Evolutionary conservation across 2,329 filamentous ascomycete species (phyloP).

Genomic region (Fusarium zealandicum): DNA sequence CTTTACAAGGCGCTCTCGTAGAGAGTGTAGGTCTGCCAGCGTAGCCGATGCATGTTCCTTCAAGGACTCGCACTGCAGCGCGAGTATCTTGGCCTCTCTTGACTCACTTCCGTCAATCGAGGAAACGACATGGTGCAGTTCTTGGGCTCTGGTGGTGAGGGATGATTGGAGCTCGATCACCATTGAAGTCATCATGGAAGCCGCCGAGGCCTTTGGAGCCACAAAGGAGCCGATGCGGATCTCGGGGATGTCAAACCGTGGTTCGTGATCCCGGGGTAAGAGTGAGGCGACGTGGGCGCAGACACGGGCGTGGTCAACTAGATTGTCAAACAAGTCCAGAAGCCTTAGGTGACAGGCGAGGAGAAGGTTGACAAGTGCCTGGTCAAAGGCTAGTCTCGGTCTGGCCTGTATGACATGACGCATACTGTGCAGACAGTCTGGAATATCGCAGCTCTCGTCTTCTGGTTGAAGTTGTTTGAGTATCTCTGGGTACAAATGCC

Average conservation of each 20-base stretch:
- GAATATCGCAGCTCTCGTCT: conserved; percentile 39
- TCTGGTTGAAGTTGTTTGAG: conserved; percentile 22
- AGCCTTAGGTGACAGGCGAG: conserved; percentile 49
- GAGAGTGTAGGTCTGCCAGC: conserved; percentile 21
- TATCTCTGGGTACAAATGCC: conserved; percentile 46
- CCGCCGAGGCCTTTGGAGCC: conserved; percentile 44
- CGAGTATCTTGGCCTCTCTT: conserved; percentile 34
- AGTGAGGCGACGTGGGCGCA: conserved; percentile 44
- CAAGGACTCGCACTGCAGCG: conserved; percentile 41
- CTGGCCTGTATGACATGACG: conserved; percentile 22
- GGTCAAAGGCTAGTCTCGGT: conserved; percentile 39
- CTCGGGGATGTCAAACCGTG: conserved; percentile 49
- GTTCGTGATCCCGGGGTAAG: conserved; percentile 40
- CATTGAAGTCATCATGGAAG: conserved; percentile 45
- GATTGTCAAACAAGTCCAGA: conserved; percentile 47
- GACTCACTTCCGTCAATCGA: conserved; percentile 7
- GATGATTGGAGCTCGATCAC: conserved; percentile 43
- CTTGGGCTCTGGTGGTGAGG: conserved; percentile 28
- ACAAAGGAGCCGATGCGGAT: conserved; percentile 52
- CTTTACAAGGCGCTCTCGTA: conserved; percentile 16
- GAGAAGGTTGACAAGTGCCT: conserved; percentile 48
- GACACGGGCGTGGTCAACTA: conserved; percentile 43
- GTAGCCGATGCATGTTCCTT: conserved; percentile 30
- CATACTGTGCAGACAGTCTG: conserved; percentile 46
- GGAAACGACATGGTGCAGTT: conserved; percentile 19